Base-by-base conservation (phyloP, 2,329 filamentous ascomycete species). In the Hypoxylon sp. region DNA sequence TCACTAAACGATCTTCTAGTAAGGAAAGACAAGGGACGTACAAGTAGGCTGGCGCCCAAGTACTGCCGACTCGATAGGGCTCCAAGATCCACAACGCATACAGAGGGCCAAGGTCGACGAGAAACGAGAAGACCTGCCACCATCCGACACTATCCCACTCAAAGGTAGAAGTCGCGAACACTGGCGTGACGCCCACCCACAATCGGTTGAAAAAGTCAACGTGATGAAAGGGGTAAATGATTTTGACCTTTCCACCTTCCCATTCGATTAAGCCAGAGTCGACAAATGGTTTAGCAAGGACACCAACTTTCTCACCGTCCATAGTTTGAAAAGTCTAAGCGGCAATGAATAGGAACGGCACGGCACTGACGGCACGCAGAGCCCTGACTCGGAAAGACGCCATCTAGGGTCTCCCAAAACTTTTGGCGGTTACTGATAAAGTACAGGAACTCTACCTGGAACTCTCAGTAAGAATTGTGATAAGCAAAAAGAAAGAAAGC, bases 51-150 rank as follows among this genome's bases (percentile, higher is more conserved):
- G 70, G 67, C 43, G 72, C 71, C 50, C 58, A 68, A 10, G 49
- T 36, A 23, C 57, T 73, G 1, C 28, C 67, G 2, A 23, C n/a
- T 3, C 73, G 70, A 34, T 53, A 65, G 0, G 70, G 69, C 46
- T 75, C 74, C 48, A 75, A 21, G 19, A 73, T 43, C 73, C 72
- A 74, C 25, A 75, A 41, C 3, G 66, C 63, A 50, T 73, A 75
- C 5, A 75, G 32, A 4, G 70, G 71, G 4, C 71, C 73, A 0
- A 76, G 52, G 48, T 76, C 72, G 1, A 63, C 59, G 1, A 76
- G 55, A n/a, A 75, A 75, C 5, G 64, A 69, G 34, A 73, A 67
- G 28, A 69, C 51, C 59, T 75, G 74, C 73, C 73, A 75, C 61
- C 61, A 72, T 46, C 52, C 48, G 10, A 75, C 17, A 25, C 10